Evolutionary conservation across 108 stramenopile species (phyloP).

Genomic region (Fragilaria radians): DNA sequence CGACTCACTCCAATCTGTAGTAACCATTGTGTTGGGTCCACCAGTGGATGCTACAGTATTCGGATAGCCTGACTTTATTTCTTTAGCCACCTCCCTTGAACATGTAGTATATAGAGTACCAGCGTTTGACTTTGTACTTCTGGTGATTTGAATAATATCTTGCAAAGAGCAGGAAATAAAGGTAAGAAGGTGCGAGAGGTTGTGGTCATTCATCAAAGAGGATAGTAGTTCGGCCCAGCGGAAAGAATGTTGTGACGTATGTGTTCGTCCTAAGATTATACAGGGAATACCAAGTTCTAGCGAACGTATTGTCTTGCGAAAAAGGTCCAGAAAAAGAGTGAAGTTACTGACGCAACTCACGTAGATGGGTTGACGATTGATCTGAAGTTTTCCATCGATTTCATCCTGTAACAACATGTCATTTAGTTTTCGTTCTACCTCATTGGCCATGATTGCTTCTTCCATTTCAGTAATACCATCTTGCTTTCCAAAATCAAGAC

Average conservation of each 20-base stretch:
- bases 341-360: conserved; percentile 78
- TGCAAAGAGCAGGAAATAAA: conserved; percentile 60
- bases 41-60: conserved; percentile 78
- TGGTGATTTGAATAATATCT: conserved; percentile 64
- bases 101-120: conserved; percentile 79
- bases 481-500: conserved; percentile 79
- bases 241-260: conserved; percentile 71
- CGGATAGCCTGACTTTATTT: conserved; percentile 53
- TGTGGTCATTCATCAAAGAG: conserved; percentile 42
- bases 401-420: conserved; percentile 68
- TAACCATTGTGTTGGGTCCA: conserved; percentile 82
- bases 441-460: conserved; percentile 74
- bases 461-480: conserved; percentile 86
- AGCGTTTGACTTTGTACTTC: conserved; percentile 27
- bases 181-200: conserved; percentile 61
- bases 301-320: conserved; percentile 69
- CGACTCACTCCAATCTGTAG: conserved; percentile 41
- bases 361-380: conserved; percentile 59
- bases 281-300: conserved; percentile 80
- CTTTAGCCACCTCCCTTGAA: conserved; percentile 50
- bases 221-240: conserved; percentile 66
- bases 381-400: conserved; percentile 28
- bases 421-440: conserved; percentile 72
- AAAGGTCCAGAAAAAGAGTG: conserved; percentile 83
- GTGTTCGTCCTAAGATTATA: conserved; percentile 59